Conservation (phyloP, 2,329 filamentous ascomycete genomes). For the Alternaria sp. region DNA sequence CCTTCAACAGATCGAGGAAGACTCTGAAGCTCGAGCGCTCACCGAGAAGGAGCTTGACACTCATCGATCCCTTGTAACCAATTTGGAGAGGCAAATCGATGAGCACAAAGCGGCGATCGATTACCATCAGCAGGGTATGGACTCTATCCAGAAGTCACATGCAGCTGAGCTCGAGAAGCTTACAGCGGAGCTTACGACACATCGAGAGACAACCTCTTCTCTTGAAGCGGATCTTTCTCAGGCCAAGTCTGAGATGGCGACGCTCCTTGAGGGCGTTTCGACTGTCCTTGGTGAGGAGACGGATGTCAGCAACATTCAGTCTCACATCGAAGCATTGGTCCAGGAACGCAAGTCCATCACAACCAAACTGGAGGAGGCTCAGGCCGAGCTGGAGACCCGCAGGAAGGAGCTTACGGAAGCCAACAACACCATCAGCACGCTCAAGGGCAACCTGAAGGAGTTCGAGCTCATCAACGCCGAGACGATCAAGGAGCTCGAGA, state of each 20-base stretch:
- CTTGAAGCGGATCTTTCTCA: slow-evolving; percentile 64
- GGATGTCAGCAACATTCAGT: slow-evolving; percentile 49
- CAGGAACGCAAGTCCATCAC: slow-evolving; percentile 55
- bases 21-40: slow-evolving; percentile 65
- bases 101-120: slow-evolving; percentile 62
- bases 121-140: slow-evolving; percentile 60
- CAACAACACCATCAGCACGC: slow-evolving; percentile 44
- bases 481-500: slow-evolving; percentile 63
- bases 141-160: slow-evolving; percentile 61
- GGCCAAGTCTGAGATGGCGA: slow-evolving; percentile 65
- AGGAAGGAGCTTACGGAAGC: slow-evolving; percentile 53
- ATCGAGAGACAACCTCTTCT: slow-evolving; percentile 38
- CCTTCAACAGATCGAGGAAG: slow-evolving; percentile 71
- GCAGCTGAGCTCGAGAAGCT: slow-evolving; percentile 60
- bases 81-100: slow-evolving; percentile 64
- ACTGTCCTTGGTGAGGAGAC: slow-evolving; percentile 69
- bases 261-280: slow-evolving; percentile 68
- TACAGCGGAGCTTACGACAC: slow-evolving; percentile 40
- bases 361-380: slow-evolving; percentile 51
- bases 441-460: slow-evolving; percentile 54
- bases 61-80: slow-evolving; percentile 58
- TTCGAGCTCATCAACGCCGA: slow-evolving; percentile 59
- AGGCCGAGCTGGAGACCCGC: slow-evolving; percentile 50
- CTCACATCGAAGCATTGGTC: slow-evolving; percentile 53
- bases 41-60: slow-evolving; percentile 59